A percentile compares a stretch with the other conserved stretches of the same genome.
phyloP scores from a whole-genome alignment of 495 filamentous ascomycete species.

The Penicillium pancosmium region DNA sequence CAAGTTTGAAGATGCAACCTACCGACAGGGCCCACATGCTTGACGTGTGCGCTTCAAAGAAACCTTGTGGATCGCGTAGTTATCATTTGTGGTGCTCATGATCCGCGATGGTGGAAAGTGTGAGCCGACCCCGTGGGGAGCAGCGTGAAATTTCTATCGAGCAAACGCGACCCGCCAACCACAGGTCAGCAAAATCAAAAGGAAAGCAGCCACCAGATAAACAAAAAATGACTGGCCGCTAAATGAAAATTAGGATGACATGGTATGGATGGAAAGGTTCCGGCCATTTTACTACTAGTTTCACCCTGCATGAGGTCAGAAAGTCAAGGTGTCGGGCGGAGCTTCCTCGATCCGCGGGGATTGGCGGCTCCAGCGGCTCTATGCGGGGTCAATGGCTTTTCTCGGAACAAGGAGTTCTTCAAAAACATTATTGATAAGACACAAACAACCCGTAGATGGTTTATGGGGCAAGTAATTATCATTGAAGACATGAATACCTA shows the following conservation, averaged over 20 bases:
- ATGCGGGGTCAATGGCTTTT: not conserved
- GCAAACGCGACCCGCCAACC: slow-evolving; percentile 2
- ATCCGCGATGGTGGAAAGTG: slow-evolving; percentile 1
- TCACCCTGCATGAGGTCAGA: slow-evolving; percentile 2
- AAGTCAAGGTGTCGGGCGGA: not conserved
- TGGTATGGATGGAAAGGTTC: not conserved
- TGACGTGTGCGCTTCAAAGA: slow-evolving; percentile 40
- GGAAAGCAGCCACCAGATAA: not conserved
- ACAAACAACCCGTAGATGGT: not conserved
- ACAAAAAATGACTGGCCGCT: not conserved
- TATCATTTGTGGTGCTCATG: slow-evolving; percentile 29
- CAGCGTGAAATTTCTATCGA: slow-evolving; percentile 1
- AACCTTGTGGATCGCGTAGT: slow-evolving; percentile 35
- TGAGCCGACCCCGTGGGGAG: not conserved
- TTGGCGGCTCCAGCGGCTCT: not conserved
- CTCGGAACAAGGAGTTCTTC: not conserved
- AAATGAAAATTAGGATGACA: not conserved
- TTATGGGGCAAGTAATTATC: not conserved
- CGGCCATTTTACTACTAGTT: not conserved
- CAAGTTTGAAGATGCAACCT: slow-evolving; percentile 6
- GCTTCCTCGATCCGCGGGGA: not conserved
- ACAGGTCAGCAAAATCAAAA: not conserved
- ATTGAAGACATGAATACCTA: not conserved
- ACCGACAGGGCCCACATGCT: slow-evolving; percentile 45
- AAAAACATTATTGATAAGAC: not conserved